Evolutionary conservation across 306 rosid genomes (phyloP), one percentile per base, ranked within the genome.

Genomic region (Corylus americana): DNA sequence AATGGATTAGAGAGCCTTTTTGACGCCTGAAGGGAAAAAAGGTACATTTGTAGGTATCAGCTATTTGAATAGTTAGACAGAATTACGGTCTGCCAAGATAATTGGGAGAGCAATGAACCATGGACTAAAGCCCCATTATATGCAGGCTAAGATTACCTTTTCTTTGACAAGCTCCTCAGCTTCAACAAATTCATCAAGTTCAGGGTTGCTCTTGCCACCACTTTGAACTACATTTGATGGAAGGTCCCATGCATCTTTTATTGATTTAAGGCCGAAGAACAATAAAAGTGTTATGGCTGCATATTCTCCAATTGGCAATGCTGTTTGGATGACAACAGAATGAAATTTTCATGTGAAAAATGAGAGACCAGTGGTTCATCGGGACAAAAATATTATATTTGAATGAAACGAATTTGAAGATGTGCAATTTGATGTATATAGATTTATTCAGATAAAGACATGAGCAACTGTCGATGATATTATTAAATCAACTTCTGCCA

Each of bases 271-370:
- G 80, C 99, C 97, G 2, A 95, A 95, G 88, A 95, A 91, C 78
- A 95, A 82, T 77, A 95, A 91, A 84, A 95, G 99, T 84, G 99
- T 87, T 61, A 93, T 93, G 1, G 98, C 99, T 35, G 97, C 97
- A 82, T 95, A 95, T 83, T 93, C 99, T 88, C 99, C 99, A 59
- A 95, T 89, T 37, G 99, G 98, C 91, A 93, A 79, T 75, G 99
- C 99, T 95, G 90, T 78, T 71, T 48, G 79, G 49, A 80, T 75
- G 74, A 84, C 70, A 82, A 76, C 61, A 64, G 73, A 84, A 80
- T 12, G 74, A 50, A 70, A 74, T 76, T 16, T 44, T 35, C 72
- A 84, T 51, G 27, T 67, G 61, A 54, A 48, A 57, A 74, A 42
- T 74, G 11, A 77, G 64, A 74, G 13, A 53, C 25, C n/a, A 18